Conservation (phyloP, 23 red algal species). For the Cyanidioschyzon merolae region DNA sequence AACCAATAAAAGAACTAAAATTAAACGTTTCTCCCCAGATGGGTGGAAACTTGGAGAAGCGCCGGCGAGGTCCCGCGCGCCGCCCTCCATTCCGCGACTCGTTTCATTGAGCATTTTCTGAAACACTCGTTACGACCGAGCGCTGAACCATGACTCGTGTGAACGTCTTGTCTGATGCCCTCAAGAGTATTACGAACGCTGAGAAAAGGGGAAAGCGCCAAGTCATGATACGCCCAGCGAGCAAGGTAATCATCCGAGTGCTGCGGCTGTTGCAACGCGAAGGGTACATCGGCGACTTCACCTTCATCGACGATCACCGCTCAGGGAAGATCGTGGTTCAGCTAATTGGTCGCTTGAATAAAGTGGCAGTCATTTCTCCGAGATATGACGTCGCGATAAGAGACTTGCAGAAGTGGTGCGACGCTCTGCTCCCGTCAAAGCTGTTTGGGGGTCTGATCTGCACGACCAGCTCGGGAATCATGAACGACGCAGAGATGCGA, state of each 20-base stretch:
- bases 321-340: constrained; percentile 91
- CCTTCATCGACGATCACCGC: constrained; percentile 85
- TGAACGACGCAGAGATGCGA: constrained; percentile 83
- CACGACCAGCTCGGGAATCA: constrained; percentile 84
- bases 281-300: constrained; percentile 98
- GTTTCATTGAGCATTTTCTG: too few relatives aligned
- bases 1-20: too few relatives aligned
- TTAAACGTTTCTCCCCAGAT: too few relatives aligned
- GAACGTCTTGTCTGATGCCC: constrained; percentile 86
- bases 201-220: constrained; percentile 98
- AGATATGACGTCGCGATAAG: constrained; percentile 64
- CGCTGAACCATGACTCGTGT: constrained; percentile 99
- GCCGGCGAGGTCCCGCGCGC: too few relatives aligned
- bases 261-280: constrained; percentile 77
- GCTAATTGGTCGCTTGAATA: constrained; percentile 95
- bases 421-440: constrained; percentile 69
- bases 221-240: constrained; percentile 75
- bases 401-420: constrained; percentile 90
- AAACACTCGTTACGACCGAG: too few relatives aligned
- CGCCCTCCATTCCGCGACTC: too few relatives aligned
- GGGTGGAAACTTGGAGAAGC: too few relatives aligned
- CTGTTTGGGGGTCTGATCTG: constrained; percentile 89
- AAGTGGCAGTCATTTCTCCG: constrained; percentile 88
- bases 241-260: constrained; percentile 91
- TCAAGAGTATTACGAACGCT: constrained; percentile 89